Evolutionary conservation across 2,329 filamentous ascomycete genomes (phyloP), one percentile per base, ranked within the genome.

Genomic region (Pyrenophora seminiperda): DNA sequence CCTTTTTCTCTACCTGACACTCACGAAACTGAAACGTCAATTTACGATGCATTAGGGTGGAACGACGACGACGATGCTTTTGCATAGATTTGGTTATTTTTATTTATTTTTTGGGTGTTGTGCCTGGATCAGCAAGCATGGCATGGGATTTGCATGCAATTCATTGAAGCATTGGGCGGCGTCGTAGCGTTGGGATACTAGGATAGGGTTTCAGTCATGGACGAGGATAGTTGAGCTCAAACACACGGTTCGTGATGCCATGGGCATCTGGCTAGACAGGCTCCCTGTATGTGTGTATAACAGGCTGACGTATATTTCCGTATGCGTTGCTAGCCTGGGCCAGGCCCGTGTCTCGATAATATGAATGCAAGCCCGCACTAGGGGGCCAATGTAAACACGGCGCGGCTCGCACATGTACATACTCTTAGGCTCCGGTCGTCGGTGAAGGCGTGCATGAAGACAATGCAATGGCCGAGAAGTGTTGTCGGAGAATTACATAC

Each of bases 21-120:
- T 13, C 42, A 48, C 3, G 51, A 51, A 19, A 47, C 42, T 22
- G 68, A 65, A 43, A 34, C 53, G 13, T 65, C 60, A 17, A 75
- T 79, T 39, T 79, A 77, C 50, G 73, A 74, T 41, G 69, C 68
- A 9, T 54, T 79, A 43, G 77, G 77, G 19, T 79, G 77, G 77
- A 72, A 78, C 59, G 75, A 78, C 54, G 73, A 77, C 52, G 63
- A 71, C 30, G 65, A 67, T 29, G 59, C 45, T 39, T 52, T 65
- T 37, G 40, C 39, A 50, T 61, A 54, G 52, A 41, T 30, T 32
- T 19, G 34, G 37, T 49, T 37, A 10, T 53, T 43, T 47, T 39
- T 49, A 46, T 38, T 43, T 41, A 24, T 52, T 46, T 58, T 47
- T 14, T 32, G 18, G 14, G 7, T n/a, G 27, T 10, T 50, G 33